phyloP scores from a whole-genome alignment of 148 eudicot species.

The Oxyria digyna region DNA sequence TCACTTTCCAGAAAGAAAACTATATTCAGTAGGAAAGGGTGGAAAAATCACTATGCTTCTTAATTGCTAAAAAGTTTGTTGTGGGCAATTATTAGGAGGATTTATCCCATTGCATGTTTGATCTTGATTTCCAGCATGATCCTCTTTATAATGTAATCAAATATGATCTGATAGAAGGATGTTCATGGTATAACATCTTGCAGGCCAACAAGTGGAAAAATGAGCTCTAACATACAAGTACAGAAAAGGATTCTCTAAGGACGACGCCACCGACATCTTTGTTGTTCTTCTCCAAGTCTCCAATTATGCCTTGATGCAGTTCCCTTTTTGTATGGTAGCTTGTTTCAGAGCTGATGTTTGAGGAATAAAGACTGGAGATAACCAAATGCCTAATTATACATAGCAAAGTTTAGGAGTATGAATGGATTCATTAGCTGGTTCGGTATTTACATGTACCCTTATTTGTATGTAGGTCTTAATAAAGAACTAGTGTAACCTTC shows the following conservation, averaged over 20 bases:
- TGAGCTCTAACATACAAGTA: conserved; percentile 14
- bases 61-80: not conserved
- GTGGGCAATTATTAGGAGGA: not conserved
- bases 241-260: not conserved
- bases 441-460: not conserved
- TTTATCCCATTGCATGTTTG: not conserved
- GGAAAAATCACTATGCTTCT: not conserved
- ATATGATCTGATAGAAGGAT: too few species aligned
- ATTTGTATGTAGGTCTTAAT: too few species aligned
- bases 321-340: not conserved
- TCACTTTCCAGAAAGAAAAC: not conserved
- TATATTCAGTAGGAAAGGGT: not conserved
- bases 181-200: too few species aligned
- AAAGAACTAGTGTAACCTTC: too few species aligned
- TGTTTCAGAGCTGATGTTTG: not conserved
- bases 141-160: not conserved
- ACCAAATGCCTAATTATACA: not conserved
- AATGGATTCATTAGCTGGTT: not conserved
- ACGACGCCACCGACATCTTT: not conserved
- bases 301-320: not conserved
- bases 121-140: too few species aligned
- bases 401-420: not conserved
- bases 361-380: not conserved
- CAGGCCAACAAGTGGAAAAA: conserved; percentile 52
- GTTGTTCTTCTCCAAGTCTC: not conserved